Evolutionary conservation across 129 eudicot species (phyloP).

Genomic region (Lactuca sativa): DNA sequence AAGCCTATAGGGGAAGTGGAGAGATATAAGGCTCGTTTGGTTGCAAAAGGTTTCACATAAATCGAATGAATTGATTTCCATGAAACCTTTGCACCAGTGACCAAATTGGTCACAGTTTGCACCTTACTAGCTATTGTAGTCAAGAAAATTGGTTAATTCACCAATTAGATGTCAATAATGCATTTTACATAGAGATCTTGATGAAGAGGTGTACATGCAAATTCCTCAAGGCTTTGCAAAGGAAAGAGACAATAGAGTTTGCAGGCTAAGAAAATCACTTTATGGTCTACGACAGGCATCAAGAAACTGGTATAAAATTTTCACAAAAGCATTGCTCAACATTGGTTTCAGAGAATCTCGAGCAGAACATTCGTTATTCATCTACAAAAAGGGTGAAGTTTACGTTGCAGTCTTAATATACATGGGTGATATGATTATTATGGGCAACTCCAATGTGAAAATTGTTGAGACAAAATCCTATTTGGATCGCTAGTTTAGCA

Average conservation of each 20-base stretch:
- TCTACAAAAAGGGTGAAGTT: not conserved
- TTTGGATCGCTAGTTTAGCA: not conserved
- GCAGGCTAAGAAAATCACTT: not conserved
- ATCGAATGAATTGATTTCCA: too few species aligned
- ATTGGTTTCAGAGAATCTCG: not conserved
- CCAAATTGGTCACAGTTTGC: not conserved
- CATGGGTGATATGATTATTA: not conserved
- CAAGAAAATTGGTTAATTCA: not conserved
- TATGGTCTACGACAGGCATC: not conserved
- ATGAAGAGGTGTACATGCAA: constrained; percentile 4
- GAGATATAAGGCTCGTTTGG: too few species aligned
- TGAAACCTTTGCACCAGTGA: too few species aligned
- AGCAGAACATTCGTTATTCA: not conserved
- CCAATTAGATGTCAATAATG: too few species aligned
- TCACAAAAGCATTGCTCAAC: not conserved
- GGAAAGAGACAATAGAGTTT: not conserved
- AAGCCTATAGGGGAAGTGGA: too few species aligned
- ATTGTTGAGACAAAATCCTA: not conserved
- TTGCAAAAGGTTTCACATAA: too few species aligned
- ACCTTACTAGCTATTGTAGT: not conserved
- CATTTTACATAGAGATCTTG: not conserved
- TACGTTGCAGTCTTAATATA: not conserved
- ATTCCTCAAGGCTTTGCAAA: not conserved
- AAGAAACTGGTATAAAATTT: not conserved
- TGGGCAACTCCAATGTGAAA: not conserved